Base-by-base conservation (phyloP, 2,329 filamentous ascomycete species). In the Calonectria honghensis region DNA sequence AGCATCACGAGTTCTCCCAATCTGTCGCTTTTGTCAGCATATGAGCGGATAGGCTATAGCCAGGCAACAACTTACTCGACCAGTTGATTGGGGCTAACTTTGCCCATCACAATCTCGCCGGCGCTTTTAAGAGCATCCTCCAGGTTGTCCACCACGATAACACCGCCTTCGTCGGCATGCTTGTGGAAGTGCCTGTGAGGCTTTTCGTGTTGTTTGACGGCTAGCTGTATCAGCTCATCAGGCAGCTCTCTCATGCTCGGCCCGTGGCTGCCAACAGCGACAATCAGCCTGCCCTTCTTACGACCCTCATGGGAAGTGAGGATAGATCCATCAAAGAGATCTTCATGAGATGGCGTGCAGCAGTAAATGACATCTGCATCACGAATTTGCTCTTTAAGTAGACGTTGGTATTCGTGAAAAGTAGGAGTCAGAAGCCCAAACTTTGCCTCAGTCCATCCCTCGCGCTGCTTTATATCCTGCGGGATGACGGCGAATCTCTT, bases 331-430 rank as follows among this genome's bases (percentile, higher is more conserved):
- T 96, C 94, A 81, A 98, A 98, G 1, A 98, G 87, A 1, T 94
- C 94, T 41, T 90, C 87, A 0, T 89, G 90, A 1, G 93, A 94
- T 0, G 96, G 95, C 1, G 96, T 98, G 78, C 95, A 98, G 86
- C 95, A 96, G 86, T 98, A 97, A 48, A 98, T 94, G 13, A 94
- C 93, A 80, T 97, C 95, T 0, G 94, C 91, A 11, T 91, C 91
- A 48, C 92, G 88, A 66, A 98, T 88, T 65, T 95, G 91, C 48
- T 94, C 91, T 80, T 93, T 93, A 45, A 96, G 85, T 27, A 97
- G 86, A 1, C 95, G 85, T 10, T 87, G 84, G 80, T 89, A 92
- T 79, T 92, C 96, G 71, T 90, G 91, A 78, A 96, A 96, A 1
- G 90, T 88, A 0, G 92, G 93, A 7, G 94, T 96, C 63, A 93